phyloP scores from a whole-genome alignment of 2,329 filamentous ascomycete species.

The Alternaria novae-zelandiae region DNA sequence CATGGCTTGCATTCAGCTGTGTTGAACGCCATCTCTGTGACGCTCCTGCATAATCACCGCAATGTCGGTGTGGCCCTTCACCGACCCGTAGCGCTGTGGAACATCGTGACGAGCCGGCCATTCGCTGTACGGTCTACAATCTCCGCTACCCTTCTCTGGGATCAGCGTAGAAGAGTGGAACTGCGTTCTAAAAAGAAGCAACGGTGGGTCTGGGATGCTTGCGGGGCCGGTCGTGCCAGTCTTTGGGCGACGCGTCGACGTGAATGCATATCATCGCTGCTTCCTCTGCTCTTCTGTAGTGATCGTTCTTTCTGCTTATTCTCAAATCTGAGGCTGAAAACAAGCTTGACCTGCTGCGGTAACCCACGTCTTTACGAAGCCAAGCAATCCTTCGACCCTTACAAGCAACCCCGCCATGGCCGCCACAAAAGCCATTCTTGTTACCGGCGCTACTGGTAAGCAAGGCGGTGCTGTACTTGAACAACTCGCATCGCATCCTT shows the following conservation, averaged over 20 bases:
- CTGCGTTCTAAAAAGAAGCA: conserved; percentile 4
- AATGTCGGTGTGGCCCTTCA: conserved; percentile 1
- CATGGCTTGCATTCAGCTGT: neutral
- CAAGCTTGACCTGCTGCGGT: conserved; percentile 1
- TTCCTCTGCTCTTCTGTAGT: neutral
- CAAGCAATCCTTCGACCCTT: conserved; percentile 8
- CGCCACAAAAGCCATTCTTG: conserved; percentile 50
- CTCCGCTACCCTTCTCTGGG: neutral
- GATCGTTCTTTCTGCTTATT: neutral
- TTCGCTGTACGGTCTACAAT: neutral
- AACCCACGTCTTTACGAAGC: neutral
- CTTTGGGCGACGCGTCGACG: neutral
- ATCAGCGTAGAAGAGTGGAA: conserved; percentile 2
- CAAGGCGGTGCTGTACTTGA: conserved; percentile 55
- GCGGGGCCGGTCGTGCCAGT: conserved; percentile 9
- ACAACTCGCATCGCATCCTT: conserved; percentile 48
- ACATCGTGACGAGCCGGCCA: neutral
- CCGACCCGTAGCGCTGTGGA: conserved; percentile 8
- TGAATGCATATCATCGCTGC: conserved; percentile 8
- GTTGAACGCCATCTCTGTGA: neutral
- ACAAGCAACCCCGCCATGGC: conserved; percentile 28
- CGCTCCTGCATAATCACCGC: conserved; percentile 6
- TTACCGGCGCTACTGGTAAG: conserved; percentile 56
- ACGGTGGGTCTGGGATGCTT: conserved; percentile 2
- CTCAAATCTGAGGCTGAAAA: neutral